Evolutionary conservation across 441 rosid species (phyloP), one percentile per base, ranked within the genome.

Genomic region (Melastoma candidum): DNA sequence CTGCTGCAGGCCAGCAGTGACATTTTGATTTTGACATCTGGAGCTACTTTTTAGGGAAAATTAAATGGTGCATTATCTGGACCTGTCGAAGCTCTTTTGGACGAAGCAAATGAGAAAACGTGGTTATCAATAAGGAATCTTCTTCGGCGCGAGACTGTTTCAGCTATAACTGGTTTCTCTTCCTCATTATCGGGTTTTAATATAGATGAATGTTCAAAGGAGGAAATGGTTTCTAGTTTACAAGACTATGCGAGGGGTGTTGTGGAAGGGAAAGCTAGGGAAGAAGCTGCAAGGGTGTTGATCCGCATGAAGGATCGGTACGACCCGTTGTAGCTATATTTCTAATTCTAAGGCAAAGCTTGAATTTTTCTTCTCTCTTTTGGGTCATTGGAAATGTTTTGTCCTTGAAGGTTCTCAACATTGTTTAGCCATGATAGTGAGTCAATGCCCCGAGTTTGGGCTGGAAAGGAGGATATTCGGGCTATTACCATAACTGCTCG

Each of bases 21-120:
- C 41, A 32, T 4, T 32, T 8, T 32, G 41, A 32, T 32, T 32
- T 17, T 32, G 41, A 32, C 36, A 3, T 32, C 8, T 32, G 5
- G 41, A 32, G 41, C 41, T 32, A 32, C 46, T 41, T 59, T 80
- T 69, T 85, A 94, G 97, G 81, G 70, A 67, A 94, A 80, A 70
- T 68, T 87, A 51, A 84, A 74, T 50, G 84, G 75, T 48, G 84
- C 94, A 27, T 64, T 94, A 63, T 65, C 94, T 12, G 97, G 79
- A 60, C 96, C 99, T 13, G 94, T 87, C 60, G 99, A 87, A 75
- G 90, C 97, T 63, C 96, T 90, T 39, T 56, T 94, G 14, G 97
- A 87, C 70, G 96, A 87, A 58, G 96, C 99, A 51, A 77, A 67
- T 65, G 65, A 61, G 57, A 86, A 82, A 72, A 94, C 99, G 46